Percentiles rank a stretch among this genome's conserved stretches.
phyloP scores from a whole-genome alignment of 768 basidiomycete species.

The Psilocybe cubensis region DNA sequence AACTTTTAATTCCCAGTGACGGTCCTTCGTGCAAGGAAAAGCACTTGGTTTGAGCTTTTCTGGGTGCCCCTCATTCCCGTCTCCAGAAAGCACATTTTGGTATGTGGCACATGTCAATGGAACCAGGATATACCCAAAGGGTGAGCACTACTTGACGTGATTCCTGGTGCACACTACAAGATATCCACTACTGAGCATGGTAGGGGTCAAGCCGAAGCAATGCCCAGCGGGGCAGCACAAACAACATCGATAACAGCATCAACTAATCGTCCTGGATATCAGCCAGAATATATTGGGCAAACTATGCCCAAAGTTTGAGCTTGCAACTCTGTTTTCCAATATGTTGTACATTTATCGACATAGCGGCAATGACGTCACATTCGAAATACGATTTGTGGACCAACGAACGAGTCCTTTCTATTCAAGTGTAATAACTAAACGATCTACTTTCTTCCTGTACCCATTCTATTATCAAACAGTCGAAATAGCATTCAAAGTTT shows the following conservation, averaged over 20 bases:
- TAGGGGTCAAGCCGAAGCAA: not conserved
- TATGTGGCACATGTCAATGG: slow-evolving; percentile 76
- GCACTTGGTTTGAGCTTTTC: slow-evolving; percentile 78
- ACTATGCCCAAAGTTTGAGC: not conserved
- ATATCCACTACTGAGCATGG: not conserved
- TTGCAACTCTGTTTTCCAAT: too few species aligned
- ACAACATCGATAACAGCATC: slow-evolving; percentile 26
- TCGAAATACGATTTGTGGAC: too few species aligned
- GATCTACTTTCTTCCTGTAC: too few species aligned
- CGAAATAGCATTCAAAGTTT: too few species aligned
- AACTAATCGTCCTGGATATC: slow-evolving; percentile 41
- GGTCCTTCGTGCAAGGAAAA: slow-evolving; percentile 64
- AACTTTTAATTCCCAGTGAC: slow-evolving; percentile 43
- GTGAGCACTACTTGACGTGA: slow-evolving; percentile 31
- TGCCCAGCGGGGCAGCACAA: slow-evolving; percentile 26
- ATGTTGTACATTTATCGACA: too few species aligned
- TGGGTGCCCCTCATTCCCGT: slow-evolving; percentile 75
- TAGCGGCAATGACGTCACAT: too few species aligned
- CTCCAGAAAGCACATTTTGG: slow-evolving; percentile 63
- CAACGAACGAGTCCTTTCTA: too few species aligned
- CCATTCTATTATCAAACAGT: too few species aligned
- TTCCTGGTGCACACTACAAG: not conserved
- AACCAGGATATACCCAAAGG: slow-evolving; percentile 44
- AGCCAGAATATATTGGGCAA: slow-evolving; percentile 40
- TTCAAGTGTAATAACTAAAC: too few species aligned